phyloP scores from a whole-genome alignment of 345 rosid genomes.

The Brassica carinata region DNA sequence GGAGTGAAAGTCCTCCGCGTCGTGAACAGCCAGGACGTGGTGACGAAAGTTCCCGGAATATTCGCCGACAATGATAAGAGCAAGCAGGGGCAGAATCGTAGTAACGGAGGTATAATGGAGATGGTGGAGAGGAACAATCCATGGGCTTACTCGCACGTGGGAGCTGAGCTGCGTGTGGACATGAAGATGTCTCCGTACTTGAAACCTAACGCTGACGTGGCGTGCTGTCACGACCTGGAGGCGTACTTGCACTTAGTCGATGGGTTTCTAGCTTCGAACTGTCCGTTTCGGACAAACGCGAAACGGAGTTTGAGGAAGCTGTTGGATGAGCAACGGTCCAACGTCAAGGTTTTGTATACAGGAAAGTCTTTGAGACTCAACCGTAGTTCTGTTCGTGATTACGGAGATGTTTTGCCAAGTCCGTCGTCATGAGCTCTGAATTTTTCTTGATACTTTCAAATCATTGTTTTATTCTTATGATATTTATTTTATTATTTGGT shows the following conservation, averaged over 20 bases:
- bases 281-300: slow-evolving; percentile 89
- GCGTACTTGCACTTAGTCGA: slow-evolving; percentile 86
- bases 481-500: too few relatives aligned
- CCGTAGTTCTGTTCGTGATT: background rate
- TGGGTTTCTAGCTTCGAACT: slow-evolving; percentile 68
- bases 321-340: slow-evolving; percentile 71
- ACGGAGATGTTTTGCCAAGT: too few relatives aligned
- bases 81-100: slow-evolving; percentile 39
- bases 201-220: slow-evolving; percentile 62
- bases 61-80: slow-evolving; percentile 34
- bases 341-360: slow-evolving; percentile 78
- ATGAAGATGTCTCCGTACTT: slow-evolving; percentile 74
- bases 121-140: slow-evolving; percentile 51
- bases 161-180: slow-evolving; percentile 64
- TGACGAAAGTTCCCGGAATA: slow-evolving; percentile 78
- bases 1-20: slow-evolving; percentile 72
- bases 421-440: too few relatives aligned
- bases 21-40: slow-evolving; percentile 79
- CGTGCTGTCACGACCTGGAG: slow-evolving; percentile 86
- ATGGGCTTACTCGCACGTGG: slow-evolving; percentile 70
- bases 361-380: slow-evolving; percentile 51
- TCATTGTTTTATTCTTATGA: too few relatives aligned
- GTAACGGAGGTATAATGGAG: slow-evolving; percentile 37
- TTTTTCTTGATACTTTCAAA: too few relatives aligned
- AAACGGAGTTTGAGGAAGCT: slow-evolving; percentile 82